Conservation (phyloP, 345 rosid genomes). For the Salix exigua region DNA sequence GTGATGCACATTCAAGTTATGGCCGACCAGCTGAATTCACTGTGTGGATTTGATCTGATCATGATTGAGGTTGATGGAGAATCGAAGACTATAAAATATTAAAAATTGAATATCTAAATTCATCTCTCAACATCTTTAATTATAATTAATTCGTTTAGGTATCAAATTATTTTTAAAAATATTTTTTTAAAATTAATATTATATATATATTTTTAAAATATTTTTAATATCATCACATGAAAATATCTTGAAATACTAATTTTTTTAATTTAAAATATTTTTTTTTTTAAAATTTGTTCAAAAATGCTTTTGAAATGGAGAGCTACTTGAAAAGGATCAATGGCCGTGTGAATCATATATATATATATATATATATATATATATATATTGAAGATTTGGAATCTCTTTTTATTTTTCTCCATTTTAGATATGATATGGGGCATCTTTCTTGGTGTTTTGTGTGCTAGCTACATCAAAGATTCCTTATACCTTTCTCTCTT, state of each 20-base stretch:
- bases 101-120: background rate
- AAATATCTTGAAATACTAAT: too few species aligned
- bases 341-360: background rate
- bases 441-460: constrained; percentile 23
- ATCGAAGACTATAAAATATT: background rate
- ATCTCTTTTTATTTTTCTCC: constrained; percentile 26
- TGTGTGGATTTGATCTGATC: constrained; percentile 12
- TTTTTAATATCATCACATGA: too few species aligned
- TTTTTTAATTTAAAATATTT: too few species aligned
- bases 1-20: background rate
- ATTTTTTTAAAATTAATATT: too few species aligned
- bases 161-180: too few species aligned
- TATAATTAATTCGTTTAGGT: too few species aligned
- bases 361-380: too few species aligned
- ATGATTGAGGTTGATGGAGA: constrained; percentile 3
- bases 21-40: constrained; percentile 30
- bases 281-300: too few species aligned
- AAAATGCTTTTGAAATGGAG: too few species aligned
- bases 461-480: constrained; percentile 10
- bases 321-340: background rate
- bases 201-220: too few species aligned
- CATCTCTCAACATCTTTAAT: background rate
- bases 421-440: constrained; percentile 30
- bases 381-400: background rate
- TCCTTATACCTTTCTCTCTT: constrained; percentile 11